Base-by-base conservation (phyloP, 306 rosid genomes). In the Begonia loranthoides region DNA sequence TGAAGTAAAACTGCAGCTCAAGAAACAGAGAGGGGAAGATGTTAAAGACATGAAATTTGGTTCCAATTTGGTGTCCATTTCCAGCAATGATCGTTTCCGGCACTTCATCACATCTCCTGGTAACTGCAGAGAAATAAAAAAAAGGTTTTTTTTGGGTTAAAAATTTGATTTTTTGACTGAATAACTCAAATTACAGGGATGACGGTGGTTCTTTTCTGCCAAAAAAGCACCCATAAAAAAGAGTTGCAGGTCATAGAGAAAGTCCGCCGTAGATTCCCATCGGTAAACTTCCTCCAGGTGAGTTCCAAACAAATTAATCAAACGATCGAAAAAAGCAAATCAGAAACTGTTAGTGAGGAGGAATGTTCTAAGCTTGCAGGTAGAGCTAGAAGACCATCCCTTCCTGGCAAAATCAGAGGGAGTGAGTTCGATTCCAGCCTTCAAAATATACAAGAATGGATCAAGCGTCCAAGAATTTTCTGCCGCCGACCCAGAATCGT, bases 371-470 rank as follows among this genome's bases (percentile, higher is more conserved):
- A n/a, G n/a, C n/a, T n/a, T n/a, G 62, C 65, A 88, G 97, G 95
- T 89, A 56, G 97, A 85, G 64, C 73, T 85, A 33, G 97, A 89
- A 61, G 94, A 89, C 45, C 87, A 85, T 38, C 95, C 97, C 1
- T 82, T 73, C 76, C 60, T 89, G 48, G 81, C 80, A 9, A 89
- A 89, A 70, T 72, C 79, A 62, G 97, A 85, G 79, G 76, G 71
- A 10, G 90, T 89, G 63, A 76, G 64, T 53, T 66, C 74, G 12
- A 36, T 80, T 16, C 97, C 97, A 28, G 73, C 83, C n/a, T 89
- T 84, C 68, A 85, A 73, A 70, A 89, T 89, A 69, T 89, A 89
- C 74, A 89, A 80, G 74, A 89, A 89, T 36, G 97, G 97, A 54
- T 76, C 85, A 61, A 75, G 79, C 61, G 94, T 85, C 44, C 77